These are phyloP conservation scores for Xenoacremonium recifei DNA, from an alignment of 2,329 filamentous ascomycete species.

Conservation along the genomic window DNA sequence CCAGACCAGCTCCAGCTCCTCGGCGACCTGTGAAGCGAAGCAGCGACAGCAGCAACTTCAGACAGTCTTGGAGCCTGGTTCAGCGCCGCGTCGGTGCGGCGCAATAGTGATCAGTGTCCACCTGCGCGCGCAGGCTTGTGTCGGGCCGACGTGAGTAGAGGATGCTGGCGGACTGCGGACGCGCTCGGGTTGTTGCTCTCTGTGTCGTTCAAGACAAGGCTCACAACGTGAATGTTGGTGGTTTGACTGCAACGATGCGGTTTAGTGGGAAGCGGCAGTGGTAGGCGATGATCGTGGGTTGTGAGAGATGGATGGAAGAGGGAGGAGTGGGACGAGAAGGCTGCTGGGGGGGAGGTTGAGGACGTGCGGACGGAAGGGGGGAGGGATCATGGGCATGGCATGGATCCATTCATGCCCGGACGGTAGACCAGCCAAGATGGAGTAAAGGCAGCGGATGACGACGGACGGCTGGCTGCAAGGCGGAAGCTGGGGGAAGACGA, in stretches of 20 bases:
- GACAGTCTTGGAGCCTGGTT: neutral
- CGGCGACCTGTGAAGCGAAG: neutral
- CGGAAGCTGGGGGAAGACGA: conserved; percentile 22
- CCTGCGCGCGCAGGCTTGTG: neutral
- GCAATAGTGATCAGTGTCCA: too few species aligned
- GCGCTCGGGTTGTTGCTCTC: neutral
- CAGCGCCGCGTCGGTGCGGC: too few species aligned
- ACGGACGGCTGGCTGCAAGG: conserved; percentile 32
- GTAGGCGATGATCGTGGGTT: conserved; percentile 1
- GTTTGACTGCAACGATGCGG: neutral
- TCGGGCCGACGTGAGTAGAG: neutral
- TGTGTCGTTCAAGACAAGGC: neutral
- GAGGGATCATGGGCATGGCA: conserved; percentile 6
- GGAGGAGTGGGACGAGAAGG: conserved; percentile 22
- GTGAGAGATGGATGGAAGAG: conserved; percentile 10
- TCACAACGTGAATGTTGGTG: neutral
- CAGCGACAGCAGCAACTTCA: neutral
- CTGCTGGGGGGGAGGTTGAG: conserved; percentile 23
- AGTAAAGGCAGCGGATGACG: conserved; percentile 32
- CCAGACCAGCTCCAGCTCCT: neutral
- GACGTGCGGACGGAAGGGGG: conserved; percentile 27
- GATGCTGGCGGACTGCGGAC: too few species aligned
- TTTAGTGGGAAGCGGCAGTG: conserved; percentile 1
- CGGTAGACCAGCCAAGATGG: conserved; percentile 14
- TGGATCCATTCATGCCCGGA: conserved; percentile 3